These are phyloP conservation scores for Colletotrichum limetticola DNA, from an alignment of 2,329 filamentous ascomycete genomes.

Conservation along the genomic window DNA sequence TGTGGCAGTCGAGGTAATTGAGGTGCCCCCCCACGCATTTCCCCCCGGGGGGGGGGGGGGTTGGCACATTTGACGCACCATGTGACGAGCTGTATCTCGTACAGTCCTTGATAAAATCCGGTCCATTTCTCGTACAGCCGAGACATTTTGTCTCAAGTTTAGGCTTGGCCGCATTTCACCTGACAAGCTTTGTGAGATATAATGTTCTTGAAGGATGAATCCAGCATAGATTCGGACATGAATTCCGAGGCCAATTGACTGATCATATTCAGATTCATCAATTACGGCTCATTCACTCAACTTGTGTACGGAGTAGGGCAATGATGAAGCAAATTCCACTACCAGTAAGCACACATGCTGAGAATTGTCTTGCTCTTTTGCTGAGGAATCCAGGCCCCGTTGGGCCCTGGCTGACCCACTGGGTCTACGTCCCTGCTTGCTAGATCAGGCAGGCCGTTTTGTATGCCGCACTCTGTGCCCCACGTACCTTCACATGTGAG, in stretches of 20 bases:
- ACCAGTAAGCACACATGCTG: not conserved
- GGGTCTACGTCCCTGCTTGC: not conserved
- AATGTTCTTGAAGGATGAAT: not conserved
- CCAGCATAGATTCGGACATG: not conserved
- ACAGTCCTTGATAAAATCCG: slow-evolving; percentile 24
- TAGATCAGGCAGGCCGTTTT: slow-evolving; percentile 22
- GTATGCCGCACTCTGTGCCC: not conserved
- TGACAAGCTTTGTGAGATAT: not conserved
- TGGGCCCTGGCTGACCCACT: not conserved
- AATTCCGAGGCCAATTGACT: not conserved
- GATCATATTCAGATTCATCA: not conserved
- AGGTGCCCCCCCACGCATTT: too few species aligned
- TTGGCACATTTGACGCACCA: not conserved
- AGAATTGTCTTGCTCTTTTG: not conserved
- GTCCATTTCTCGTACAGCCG: not conserved
- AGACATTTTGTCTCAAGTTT: not conserved
- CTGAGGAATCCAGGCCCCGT: not conserved
- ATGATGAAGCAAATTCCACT: not conserved
- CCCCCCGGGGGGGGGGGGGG: too few species aligned
- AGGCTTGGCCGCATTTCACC: not conserved
- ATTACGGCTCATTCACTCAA: not conserved
- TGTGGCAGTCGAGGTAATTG: too few species aligned
- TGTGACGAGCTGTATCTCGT: not conserved
- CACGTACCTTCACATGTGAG: slow-evolving; percentile 9
- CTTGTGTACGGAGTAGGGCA: not conserved